Percentiles rank a stretch among this genome's conserved stretches.
Conservation (phyloP, 1,284 basidiomycete species). For the Ganoderma sp. region DNA sequence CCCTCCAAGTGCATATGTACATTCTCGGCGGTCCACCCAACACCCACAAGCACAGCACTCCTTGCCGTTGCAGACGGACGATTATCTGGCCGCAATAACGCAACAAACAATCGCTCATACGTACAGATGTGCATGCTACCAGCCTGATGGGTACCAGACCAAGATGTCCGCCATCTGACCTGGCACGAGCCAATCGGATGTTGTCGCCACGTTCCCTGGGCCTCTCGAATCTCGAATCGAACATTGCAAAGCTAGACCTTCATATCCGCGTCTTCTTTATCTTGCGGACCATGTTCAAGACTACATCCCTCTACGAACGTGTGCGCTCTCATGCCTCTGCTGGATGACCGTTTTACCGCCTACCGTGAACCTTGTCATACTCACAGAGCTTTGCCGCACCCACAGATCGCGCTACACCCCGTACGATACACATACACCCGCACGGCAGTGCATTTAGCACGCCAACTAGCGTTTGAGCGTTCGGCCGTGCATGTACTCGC, state of each 20-base stretch:
- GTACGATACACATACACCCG: not conserved
- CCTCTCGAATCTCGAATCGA: conserved; percentile 2
- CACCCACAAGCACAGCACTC: conserved; percentile 3
- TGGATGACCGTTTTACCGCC: not conserved
- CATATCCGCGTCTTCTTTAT: conserved; percentile 11
- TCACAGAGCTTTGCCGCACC: not conserved
- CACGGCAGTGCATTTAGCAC: not conserved
- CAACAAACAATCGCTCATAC: not conserved
- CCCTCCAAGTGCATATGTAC: not conserved
- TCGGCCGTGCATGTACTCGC: not conserved
- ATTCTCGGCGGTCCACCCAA: conserved; percentile 2
- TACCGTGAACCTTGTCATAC: not conserved
- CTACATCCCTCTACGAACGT: not conserved
- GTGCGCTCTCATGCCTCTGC: conserved; percentile 9
- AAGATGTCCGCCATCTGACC: conserved; percentile 2
- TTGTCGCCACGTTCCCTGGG: not conserved
- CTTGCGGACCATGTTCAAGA: not conserved
- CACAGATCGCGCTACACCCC: not conserved
- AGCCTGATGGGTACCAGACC: no score
- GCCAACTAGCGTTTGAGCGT: conserved; percentile 6
- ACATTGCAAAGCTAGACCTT: conserved; percentile 4
- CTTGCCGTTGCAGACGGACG: not conserved
- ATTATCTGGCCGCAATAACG: conserved; percentile 6
- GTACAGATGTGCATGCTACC: not conserved
- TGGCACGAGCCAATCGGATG: conserved; percentile 11